Percentiles rank a stretch among this genome's conserved stretches.
These are phyloP conservation scores for Yarrowia phangngaensis DNA, from an alignment of 805 yeast species.

Conservation along the genomic window DNA sequence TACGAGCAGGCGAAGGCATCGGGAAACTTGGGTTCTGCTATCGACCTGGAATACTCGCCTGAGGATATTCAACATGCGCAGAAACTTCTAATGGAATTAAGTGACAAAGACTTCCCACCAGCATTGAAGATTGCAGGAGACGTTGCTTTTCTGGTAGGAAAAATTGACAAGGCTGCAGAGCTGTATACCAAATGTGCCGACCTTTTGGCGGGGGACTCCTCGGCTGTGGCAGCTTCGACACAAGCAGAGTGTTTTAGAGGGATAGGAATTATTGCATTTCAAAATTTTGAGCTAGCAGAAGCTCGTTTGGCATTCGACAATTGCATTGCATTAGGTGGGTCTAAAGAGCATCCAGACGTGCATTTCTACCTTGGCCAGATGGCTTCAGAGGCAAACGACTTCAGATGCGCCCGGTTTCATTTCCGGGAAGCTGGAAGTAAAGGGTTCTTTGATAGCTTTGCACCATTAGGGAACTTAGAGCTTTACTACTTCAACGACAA, in stretches of 20 bases:
- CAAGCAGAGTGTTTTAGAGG: slow-evolving; percentile 70
- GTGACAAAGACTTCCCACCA: slow-evolving; percentile 62
- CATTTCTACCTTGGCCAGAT: slow-evolving; percentile 76
- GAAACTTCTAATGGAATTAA: slow-evolving; percentile 53
- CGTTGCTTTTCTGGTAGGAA: slow-evolving; percentile 52
- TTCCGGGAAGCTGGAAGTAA: slow-evolving; percentile 71
- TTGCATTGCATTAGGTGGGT: slow-evolving; percentile 57
- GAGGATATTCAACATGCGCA: slow-evolving; percentile 66
- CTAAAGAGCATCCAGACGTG: slow-evolving; percentile 51
- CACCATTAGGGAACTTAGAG: slow-evolving; percentile 73
- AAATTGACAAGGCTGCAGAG: slow-evolving; percentile 52
- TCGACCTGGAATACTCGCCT: slow-evolving; percentile 40
- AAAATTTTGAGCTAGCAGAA: slow-evolving; percentile 47
- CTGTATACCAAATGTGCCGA: slow-evolving; percentile 47
- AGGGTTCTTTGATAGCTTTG: slow-evolving; percentile 74
- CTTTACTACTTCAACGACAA: slow-evolving; percentile 66
- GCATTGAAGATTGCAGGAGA: slow-evolving; percentile 79
- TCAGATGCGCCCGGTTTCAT: slow-evolving; percentile 57
- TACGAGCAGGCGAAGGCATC: slow-evolving; percentile 21
- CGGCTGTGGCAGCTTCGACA: slow-evolving; percentile 43
- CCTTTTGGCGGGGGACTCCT: slow-evolving; percentile 4
- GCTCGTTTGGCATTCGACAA: slow-evolving; percentile 60
- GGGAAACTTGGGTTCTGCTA: slow-evolving; percentile 45
- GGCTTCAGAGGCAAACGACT: slow-evolving; percentile 58
- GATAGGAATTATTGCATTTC: slow-evolving; percentile 57